Evolutionary conservation across 2,329 filamentous ascomycete genomes (phyloP).

Genomic region (Aspergillus glaucus): DNA sequence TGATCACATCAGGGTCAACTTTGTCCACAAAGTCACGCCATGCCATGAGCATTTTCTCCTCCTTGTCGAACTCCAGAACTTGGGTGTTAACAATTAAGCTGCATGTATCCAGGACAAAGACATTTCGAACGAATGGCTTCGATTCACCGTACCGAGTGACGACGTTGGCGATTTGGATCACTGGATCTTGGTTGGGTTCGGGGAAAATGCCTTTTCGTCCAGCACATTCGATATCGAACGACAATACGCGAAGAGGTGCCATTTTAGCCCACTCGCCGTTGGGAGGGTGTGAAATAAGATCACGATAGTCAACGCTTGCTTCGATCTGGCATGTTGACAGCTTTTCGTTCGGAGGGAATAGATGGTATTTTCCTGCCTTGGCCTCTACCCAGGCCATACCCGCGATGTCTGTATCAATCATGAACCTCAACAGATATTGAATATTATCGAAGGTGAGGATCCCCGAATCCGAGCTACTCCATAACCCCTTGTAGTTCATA

Average conservation of each 20-base stretch:
- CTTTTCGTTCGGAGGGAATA: conserved; percentile 59
- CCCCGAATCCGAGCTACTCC: conserved; percentile 63
- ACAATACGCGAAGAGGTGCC: conserved; percentile 85
- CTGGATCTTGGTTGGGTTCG: conserved; percentile 81
- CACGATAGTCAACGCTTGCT: conserved; percentile 71
- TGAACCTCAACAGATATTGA: conserved; percentile 90
- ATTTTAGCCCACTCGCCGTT: conserved; percentile 97
- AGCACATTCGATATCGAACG: conserved; percentile 98
- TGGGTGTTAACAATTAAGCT: conserved; percentile 93
- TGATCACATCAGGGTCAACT: conserved; percentile 94
- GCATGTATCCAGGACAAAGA: conserved; percentile 89
- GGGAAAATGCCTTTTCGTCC: conserved; percentile 97
- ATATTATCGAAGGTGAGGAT: conserved; percentile 94
- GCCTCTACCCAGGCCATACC: conserved; percentile 98
- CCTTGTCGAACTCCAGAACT: conserved; percentile 72
- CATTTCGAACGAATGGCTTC: conserved; percentile 92
- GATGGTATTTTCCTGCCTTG: conserved; percentile 63
- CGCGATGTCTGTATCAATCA: conserved; percentile 91
- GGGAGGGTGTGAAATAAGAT: conserved; percentile 79
- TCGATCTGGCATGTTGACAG: conserved; percentile 97
- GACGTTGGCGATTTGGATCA: conserved; percentile 96
- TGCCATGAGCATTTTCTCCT: conserved; percentile 82
- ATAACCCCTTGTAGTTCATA: conserved; percentile 87
- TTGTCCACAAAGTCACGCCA: conserved; percentile 88
- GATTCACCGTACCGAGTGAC: conserved; percentile 92